Evolutionary conservation across 805 yeast genomes (phyloP).

Genomic region (Wickerhamiella allomyrinae): DNA sequence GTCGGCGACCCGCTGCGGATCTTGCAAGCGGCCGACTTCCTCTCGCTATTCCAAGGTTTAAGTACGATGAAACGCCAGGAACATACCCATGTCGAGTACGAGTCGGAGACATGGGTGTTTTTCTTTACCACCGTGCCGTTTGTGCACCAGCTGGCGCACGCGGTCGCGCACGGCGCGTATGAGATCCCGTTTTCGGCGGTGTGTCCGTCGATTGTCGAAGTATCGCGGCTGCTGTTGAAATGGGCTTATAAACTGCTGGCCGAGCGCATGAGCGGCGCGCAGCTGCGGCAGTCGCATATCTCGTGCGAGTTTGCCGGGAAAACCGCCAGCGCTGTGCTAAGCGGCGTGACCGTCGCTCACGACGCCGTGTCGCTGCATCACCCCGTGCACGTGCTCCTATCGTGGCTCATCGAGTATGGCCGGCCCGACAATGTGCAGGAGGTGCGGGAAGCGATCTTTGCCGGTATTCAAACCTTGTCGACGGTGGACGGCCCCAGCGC

Average conservation of each 20-base stretch:
- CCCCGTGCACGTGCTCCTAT: slow-evolving; percentile 60
- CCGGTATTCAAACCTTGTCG: not conserved
- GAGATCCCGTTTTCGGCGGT: slow-evolving; percentile 9
- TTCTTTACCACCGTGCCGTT: slow-evolving; percentile 58
- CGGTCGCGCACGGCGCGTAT: slow-evolving; percentile 23
- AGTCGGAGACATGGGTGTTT: slow-evolving; percentile 65
- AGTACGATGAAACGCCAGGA: slow-evolving; percentile 65
- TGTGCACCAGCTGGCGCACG: slow-evolving; percentile 35
- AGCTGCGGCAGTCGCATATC: not conserved
- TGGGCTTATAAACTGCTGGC: slow-evolving; percentile 16
- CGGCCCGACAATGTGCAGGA: slow-evolving; percentile 15
- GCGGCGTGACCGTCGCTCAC: slow-evolving; percentile 22
- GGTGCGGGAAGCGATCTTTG: slow-evolving; percentile 14
- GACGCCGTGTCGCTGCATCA: slow-evolving; percentile 58
- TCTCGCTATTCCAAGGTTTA: slow-evolving; percentile 60
- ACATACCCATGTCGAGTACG: slow-evolving; percentile 77
- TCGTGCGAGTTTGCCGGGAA: slow-evolving; percentile 2
- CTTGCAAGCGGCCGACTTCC: slow-evolving; percentile 47
- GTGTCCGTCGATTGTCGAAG: slow-evolving; percentile 14
- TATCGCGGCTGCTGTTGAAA: slow-evolving; percentile 15
- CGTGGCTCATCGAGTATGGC: slow-evolving; percentile 52
- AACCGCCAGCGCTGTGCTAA: not conserved
- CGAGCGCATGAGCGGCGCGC: not conserved
- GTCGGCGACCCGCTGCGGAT: slow-evolving; percentile 34
- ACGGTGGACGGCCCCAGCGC: slow-evolving; percentile 6